Evolutionary conservation across 2,329 filamentous ascomycete species (phyloP).

Genomic region (Apiospora koreana): DNA sequence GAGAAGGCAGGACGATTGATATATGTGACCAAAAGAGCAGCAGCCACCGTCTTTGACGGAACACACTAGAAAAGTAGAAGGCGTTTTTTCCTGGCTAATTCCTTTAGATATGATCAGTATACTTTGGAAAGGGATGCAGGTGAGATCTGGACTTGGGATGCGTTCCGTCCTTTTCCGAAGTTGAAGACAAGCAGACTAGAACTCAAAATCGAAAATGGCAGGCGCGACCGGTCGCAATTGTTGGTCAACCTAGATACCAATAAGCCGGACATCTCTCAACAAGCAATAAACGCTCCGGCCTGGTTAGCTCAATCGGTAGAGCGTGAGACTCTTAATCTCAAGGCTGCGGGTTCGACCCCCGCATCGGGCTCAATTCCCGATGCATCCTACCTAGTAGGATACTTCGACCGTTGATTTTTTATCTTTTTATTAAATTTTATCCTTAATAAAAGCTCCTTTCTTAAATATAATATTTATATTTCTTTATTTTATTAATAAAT

Average conservation of each 20-base stretch:
- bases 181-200: no score
- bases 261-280: not conserved
- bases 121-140: no score
- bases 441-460: not conserved
- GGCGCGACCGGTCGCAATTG: no score
- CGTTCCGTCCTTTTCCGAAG: no score
- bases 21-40: no score
- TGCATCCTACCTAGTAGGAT: slow-evolving; percentile 16
- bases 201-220: not conserved
- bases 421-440: not conserved
- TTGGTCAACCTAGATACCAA: not conserved
- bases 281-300: not conserved
- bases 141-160: no score
- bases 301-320: slow-evolving; percentile 71
- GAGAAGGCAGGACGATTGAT: no score
- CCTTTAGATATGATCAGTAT: no score
- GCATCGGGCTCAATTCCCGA: slow-evolving; percentile 41
- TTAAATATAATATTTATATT: not conserved
- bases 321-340: slow-evolving; percentile 64
- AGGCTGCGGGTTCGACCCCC: slow-evolving; percentile 37
- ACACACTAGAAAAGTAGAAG: no score
- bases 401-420: not conserved
- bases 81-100: no score
- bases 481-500: not conserved
- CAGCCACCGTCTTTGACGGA: no score